Evolutionary conservation across 2,329 filamentous ascomycete species (phyloP).

Genomic region (Sarocladium oryzae): DNA sequence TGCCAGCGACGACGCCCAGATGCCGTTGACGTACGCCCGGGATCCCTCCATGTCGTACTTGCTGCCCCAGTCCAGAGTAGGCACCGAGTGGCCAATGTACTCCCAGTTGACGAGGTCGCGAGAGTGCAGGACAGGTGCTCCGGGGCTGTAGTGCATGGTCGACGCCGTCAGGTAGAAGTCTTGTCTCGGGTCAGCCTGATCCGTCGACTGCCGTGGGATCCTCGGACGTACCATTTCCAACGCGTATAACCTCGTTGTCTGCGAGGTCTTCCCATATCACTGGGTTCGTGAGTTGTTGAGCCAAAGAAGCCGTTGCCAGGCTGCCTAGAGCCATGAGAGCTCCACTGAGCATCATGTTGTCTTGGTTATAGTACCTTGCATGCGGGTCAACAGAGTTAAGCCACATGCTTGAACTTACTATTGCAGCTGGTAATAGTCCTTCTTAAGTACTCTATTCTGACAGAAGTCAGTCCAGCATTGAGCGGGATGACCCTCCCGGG

Average conservation of each 20-base stretch:
- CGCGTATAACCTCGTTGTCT: conserved; percentile 39
- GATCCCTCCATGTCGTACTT: conserved; percentile 38
- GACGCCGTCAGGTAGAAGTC: conserved; percentile 51
- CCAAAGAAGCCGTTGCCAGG: too few species aligned
- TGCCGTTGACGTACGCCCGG: conserved; percentile 45
- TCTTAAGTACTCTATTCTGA: too few species aligned
- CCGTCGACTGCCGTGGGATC: neutral
- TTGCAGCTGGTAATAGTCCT: too few species aligned
- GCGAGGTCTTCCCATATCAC: conserved; percentile 50
- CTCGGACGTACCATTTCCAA: neutral
- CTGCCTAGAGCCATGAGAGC: too few species aligned
- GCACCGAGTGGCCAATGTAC: conserved; percentile 38
- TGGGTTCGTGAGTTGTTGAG: conserved; percentile 32
- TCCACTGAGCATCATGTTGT: too few species aligned
- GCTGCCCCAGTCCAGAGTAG: conserved; percentile 37
- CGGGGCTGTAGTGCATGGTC: conserved; percentile 49
- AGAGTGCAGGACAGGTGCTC: conserved; percentile 48
- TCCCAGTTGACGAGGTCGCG: conserved; percentile 50
- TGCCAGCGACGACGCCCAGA: conserved; percentile 48
- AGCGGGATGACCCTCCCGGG: too few species aligned
- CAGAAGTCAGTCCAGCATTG: too few species aligned
- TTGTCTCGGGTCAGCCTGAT: conserved; percentile 38
- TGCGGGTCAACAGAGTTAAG: neutral
- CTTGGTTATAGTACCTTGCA: neutral
- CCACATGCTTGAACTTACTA: too few species aligned